Evolutionary conservation across 306 rosid species (phyloP), one percentile per base, ranked within the genome.

Genomic region (Potentilla sterilis): DNA sequence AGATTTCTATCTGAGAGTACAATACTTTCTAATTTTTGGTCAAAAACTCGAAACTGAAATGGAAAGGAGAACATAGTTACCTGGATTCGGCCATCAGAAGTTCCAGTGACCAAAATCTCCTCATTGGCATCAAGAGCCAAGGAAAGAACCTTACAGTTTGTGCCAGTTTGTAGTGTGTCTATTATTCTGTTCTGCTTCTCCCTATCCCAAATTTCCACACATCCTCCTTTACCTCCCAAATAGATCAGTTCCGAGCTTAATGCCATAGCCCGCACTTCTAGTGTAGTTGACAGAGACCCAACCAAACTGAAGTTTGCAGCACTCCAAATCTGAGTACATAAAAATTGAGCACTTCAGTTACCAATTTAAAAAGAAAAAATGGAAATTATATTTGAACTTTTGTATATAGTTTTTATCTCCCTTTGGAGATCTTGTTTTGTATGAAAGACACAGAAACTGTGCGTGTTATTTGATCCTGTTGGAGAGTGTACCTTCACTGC

Each of bases 21-120:
- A 9, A 21, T 22, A 4, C 9, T 22, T 3, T 22, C 63, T 57
- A n/a, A n/a, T n/a, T 9, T 57, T 22, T 21, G 14, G 63, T 57
- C 63, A 10, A 51, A 57, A 57, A 9, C 63, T 54, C 61, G 11
- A n/a, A 54, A 54, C 9, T 3, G 37, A 72, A 24, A 15, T 34
- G 18, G 48, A 24, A 42, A 12, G 21, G 58, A 48, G 61, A 22
- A 62, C 15, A 12, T 73, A 18, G n/a, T 64, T 66, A 91, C 98
- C 97, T 87, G 95, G 88, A 94, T 87, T 80, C 81, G 83, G 67
- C 98, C 95, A 77, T 88, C 92, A 34, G 98, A 88, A 47, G 98
- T 94, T 69, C 98, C 98, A 68, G 87, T 73, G 48, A 94, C 86
- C 79, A 94, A 85, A 81, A 87, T 70, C 63, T 92, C 95, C 81